A percentile compares a stretch with the other conserved stretches of the same genome.
These are phyloP conservation scores for Afroboletus lepidellus DNA, from an alignment of 1,284 basidiomycete genomes.

Conservation along the genomic window DNA sequence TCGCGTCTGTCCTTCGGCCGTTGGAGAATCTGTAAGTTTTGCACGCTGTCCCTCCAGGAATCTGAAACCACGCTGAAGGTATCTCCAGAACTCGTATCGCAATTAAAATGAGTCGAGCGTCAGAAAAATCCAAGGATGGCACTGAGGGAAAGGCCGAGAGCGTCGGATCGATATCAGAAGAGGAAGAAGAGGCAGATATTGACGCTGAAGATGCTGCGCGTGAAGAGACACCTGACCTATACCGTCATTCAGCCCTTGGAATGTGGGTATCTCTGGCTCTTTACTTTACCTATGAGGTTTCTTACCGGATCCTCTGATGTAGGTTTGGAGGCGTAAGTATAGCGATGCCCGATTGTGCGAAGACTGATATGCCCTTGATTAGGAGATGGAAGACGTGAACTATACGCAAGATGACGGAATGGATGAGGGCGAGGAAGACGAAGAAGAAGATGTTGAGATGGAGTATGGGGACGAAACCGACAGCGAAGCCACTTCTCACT, in stretches of 20 bases:
- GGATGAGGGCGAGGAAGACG: slow-evolving; percentile 78
- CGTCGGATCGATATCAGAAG: slow-evolving; percentile 60
- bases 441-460: slow-evolving; percentile 84
- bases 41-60: neutral
- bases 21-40: slow-evolving; percentile 81
- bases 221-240: slow-evolving; percentile 90
- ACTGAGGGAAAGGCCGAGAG: slow-evolving; percentile 52
- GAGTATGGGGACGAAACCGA: slow-evolving; percentile 81
- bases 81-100: slow-evolving; percentile 82
- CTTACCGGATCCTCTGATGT: slow-evolving; percentile 4
- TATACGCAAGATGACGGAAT: slow-evolving; percentile 74
- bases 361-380: slow-evolving; percentile 9
- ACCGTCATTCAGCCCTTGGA: slow-evolving; percentile 94
- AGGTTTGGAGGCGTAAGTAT: slow-evolving; percentile 78
- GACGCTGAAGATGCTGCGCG: slow-evolving; percentile 46
- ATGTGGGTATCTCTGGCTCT: slow-evolving; percentile 59
- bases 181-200: slow-evolving; percentile 61
- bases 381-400: slow-evolving; percentile 82
- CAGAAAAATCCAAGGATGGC: slow-evolving; percentile 67
- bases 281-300: neutral
- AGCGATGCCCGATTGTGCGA: neutral
- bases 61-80: slow-evolving; percentile 8
- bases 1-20: slow-evolving; percentile 85
- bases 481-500: slow-evolving; percentile 73
- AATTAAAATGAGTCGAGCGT: slow-evolving; percentile 91